These are phyloP conservation scores for Diaporthe longicolla DNA, from an alignment of 2,329 filamentous ascomycete genomes.

Conservation along the genomic window DNA sequence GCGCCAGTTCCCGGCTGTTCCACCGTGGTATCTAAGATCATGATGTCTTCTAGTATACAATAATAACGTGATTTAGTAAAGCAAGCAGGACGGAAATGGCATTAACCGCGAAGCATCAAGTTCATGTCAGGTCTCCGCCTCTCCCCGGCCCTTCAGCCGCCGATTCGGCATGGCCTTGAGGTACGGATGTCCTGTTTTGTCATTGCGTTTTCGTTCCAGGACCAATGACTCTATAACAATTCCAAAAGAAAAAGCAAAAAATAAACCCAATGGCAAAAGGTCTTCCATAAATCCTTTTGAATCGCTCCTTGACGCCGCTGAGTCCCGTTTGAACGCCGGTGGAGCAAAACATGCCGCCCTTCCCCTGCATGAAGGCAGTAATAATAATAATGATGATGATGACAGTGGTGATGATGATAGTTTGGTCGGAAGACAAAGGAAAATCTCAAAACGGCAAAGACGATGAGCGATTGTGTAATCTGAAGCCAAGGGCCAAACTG, in stretches of 20 bases:
- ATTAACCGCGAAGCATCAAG: conserved; percentile 28
- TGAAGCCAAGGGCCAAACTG: conserved; percentile 8
- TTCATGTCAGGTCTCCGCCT: conserved; percentile 14
- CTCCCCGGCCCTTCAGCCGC: not conserved
- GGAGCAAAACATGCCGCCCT: conserved; percentile 6
- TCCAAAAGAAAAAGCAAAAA: conserved; percentile 20
- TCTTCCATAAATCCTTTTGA: conserved; percentile 25
- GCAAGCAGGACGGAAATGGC: conserved; percentile 21
- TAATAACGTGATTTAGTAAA: conserved; percentile 31
- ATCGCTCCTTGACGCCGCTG: conserved; percentile 26
- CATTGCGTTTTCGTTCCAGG: conserved; percentile 24
- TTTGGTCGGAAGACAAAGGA: conserved; percentile 33
- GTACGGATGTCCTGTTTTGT: conserved; percentile 15
- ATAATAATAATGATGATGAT: not conserved
- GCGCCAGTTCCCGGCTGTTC: conserved; percentile 30
- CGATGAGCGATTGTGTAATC: conserved; percentile 13
- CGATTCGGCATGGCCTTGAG: not conserved
- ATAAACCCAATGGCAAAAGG: conserved; percentile 27
- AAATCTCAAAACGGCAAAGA: conserved; percentile 9
- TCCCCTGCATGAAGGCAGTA: not conserved
- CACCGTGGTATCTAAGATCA: conserved; percentile 38
- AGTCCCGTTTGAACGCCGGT: conserved; percentile 26
- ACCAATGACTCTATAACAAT: conserved; percentile 24
- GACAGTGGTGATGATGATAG: not conserved
- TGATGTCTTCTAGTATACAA: conserved; percentile 38